Base-by-base conservation (phyloP, 306 rosid genomes). In the Glycine latifolia region DNA sequence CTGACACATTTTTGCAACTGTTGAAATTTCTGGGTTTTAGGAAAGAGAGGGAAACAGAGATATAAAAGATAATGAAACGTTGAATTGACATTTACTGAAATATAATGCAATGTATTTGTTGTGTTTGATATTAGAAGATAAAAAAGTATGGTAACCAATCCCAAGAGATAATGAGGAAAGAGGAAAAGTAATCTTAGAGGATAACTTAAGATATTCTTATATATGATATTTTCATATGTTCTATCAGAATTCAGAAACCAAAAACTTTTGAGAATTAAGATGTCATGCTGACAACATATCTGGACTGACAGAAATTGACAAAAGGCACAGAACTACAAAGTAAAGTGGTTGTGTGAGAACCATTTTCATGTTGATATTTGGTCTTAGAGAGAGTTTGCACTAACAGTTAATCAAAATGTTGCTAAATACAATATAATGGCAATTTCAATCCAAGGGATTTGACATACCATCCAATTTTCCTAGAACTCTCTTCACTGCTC, bases 401-500 rank as follows among this genome's bases (percentile, higher is more conserved):
- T 4, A 52, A 10, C 63, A 26, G 69, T 73, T 67, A 39, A 17
- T 41, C 56, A 79, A 67, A 75, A 74, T 49, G 35, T 26, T 11
- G 61, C 13, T 39, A 53, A 79, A 47, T 8, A 46, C 15, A 66
- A 67, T 58, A 73, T 47, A 73, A 79, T 58, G 67, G 33, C 1
- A 37, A 56, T 0, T 65, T 59, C 10, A 69, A 68, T 31, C n/a
- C 54, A 47, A 16, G 73, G 44, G 20, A 11, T 14, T 33, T 3
- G 77, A 79, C 73, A 26, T 87, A 95, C 99, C 99, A 79, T 95
- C 98, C 86, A 95, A 71, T 79, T 93, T 95, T 12, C 93, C 99
- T 76, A 95, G 86, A 85, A 95, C 99, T 85, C 98, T 90, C 81
- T 89, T 91, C 81, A 95, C 99, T 6, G 98, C 99, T 48, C 98